A percentile compares a stretch with the other conserved stretches of the same genome.
Evolutionary conservation across 805 yeast species (phyloP).

Genomic region (Yamadazyma tumulicola): DNA sequence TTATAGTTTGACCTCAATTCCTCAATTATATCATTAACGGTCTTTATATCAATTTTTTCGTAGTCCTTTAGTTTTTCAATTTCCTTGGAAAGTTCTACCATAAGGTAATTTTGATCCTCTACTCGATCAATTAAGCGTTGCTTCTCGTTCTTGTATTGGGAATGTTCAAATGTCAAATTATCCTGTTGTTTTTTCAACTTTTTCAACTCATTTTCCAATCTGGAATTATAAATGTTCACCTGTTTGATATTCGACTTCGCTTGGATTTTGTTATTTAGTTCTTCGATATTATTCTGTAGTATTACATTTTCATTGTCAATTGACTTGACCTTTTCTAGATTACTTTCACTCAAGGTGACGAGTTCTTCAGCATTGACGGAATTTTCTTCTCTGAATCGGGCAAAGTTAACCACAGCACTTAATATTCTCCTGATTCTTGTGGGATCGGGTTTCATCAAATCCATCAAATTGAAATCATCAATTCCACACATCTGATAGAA

Average conservation of each 20-base stretch:
- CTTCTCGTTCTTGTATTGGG: slow-evolving; percentile 62
- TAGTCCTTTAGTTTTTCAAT: slow-evolving; percentile 58
- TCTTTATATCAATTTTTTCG: slow-evolving; percentile 57
- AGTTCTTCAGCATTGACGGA: slow-evolving; percentile 65
- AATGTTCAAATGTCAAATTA: slow-evolving; percentile 55
- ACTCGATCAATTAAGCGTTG: slow-evolving; percentile 52
- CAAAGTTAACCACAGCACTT: slow-evolving; percentile 83
- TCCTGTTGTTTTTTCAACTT: slow-evolving; percentile 62
- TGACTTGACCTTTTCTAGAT: slow-evolving; percentile 39
- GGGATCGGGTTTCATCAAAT: slow-evolving; percentile 76
- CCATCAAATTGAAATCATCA: slow-evolving; percentile 70
- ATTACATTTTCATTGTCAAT: slow-evolving; percentile 18
- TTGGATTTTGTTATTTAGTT: slow-evolving; percentile 12
- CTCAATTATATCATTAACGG: slow-evolving; percentile 48
- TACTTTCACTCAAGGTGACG: slow-evolving; percentile 50
- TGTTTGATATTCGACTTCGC: slow-evolving; percentile 38
- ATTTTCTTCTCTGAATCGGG: slow-evolving; percentile 77
- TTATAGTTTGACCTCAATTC: slow-evolving; percentile 48
- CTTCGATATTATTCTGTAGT: slow-evolving; percentile 26
- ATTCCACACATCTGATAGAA: slow-evolving; percentile 74
- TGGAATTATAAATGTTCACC: slow-evolving; percentile 43
- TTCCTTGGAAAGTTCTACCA: slow-evolving; percentile 55
- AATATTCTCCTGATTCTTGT: slow-evolving; percentile 58
- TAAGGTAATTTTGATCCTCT: slow-evolving; percentile 57
- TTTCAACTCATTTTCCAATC: slow-evolving; percentile 60